Base-by-base conservation (phyloP, 495 filamentous ascomycete species). In the Penicillium paxilli region DNA sequence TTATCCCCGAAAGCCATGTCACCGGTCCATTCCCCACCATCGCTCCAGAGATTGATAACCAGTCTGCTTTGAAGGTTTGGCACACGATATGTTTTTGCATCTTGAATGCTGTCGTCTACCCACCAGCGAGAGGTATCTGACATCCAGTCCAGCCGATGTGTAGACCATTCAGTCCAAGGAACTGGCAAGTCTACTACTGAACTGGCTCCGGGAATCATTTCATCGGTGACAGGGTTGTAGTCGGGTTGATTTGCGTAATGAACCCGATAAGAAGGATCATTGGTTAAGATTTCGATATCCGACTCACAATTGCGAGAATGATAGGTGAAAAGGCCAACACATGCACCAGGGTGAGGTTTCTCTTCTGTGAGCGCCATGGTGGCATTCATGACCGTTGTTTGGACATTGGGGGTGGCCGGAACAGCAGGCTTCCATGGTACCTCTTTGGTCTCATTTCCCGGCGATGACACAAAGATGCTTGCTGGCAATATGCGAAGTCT, bases 211-310 rank as follows among this genome's bases (percentile, higher is more conserved):
- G 72, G 67, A 24, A 78, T 76, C 47, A 67, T 60, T 1, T 26
- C 33, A 20, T 73, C 71, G 0, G 58, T 62, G 20, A 61, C 26
- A 4, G 67, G 60, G 50, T 78, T 71, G 47, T 75, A 78, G 40
- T 76, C 80, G 0, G 89, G 89, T 62, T 92, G 89, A 62, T 92
- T 92, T 32, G 87, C 89, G 68, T 87, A 91, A 57, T 85, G 85
- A 17, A 88, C 72, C 4, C 72, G 71, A 47, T 80, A 64, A 3
- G 65, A 62, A 0, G 82, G 77, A 51, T 85, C 86, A 2, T 67
- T 68, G 0, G 87, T 90, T 14, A 87, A 75, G 52, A 91, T 83
- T 62, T 96, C 91, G 37, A 94, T 79, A 60, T 94, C 90, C 0
- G 85, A 83, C 68, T 93, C 88, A 59, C 88, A 85, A 26, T 85